phyloP scores from a whole-genome alignment of 2,329 filamentous ascomycete genomes.

The Penicillium sp. region DNA sequence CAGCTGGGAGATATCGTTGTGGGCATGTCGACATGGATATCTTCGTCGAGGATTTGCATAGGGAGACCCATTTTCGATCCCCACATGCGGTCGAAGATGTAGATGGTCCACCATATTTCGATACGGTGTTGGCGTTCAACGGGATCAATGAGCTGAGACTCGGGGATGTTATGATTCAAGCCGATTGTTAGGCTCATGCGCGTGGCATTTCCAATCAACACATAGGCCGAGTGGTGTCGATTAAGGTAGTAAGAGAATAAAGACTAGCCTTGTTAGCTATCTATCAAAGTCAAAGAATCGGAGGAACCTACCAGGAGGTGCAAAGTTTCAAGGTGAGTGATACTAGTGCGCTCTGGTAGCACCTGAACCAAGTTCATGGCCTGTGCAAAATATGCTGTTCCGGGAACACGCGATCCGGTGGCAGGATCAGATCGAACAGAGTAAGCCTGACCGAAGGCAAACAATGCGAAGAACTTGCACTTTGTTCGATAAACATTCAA shows the following conservation, averaged over 20 bases:
- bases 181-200: slow-evolving; percentile 49
- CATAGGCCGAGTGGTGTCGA: slow-evolving; percentile 40
- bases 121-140: slow-evolving; percentile 46
- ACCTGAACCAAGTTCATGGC: slow-evolving; percentile 49
- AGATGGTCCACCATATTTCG: slow-evolving; percentile 46
- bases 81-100: slow-evolving; percentile 51
- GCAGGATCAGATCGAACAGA: slow-evolving; percentile 43
- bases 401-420: slow-evolving; percentile 45
- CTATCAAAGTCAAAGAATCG: neutral
- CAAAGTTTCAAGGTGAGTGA: slow-evolving; percentile 51
- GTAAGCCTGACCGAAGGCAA: slow-evolving; percentile 53
- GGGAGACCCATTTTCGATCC: slow-evolving; percentile 55
- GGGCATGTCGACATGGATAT: slow-evolving; percentile 49
- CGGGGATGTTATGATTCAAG: slow-evolving; percentile 48
- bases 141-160: slow-evolving; percentile 41
- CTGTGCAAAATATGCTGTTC: slow-evolving; percentile 50
- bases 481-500: slow-evolving; percentile 44
- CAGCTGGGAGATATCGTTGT: slow-evolving; percentile 36
- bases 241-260: slow-evolving; percentile 45
- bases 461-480: slow-evolving; percentile 52
- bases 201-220: slow-evolving; percentile 45
- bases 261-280: slow-evolving; percentile 28
- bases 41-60: slow-evolving; percentile 53
- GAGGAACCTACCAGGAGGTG: slow-evolving; percentile 40
- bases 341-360: slow-evolving; percentile 48